These are phyloP conservation scores for Kodamaea laetipori DNA, from an alignment of 805 yeast species.

Conservation along the genomic window DNA sequence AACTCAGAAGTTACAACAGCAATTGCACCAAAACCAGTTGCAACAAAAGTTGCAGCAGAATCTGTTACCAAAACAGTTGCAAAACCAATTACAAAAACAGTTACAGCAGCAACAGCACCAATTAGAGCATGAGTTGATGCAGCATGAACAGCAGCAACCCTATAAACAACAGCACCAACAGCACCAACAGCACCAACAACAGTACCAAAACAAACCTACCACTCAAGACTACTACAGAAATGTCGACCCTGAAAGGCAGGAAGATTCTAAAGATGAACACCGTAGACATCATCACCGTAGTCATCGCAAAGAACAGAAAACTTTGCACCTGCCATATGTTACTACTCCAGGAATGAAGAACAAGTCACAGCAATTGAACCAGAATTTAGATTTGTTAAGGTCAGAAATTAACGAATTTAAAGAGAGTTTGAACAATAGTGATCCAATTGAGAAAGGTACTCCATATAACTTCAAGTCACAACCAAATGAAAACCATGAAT, in stretches of 20 bases:
- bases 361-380: conserved; percentile 40
- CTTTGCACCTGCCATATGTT: conserved; percentile 14
- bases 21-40: conserved; percentile 2
- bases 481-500: conserved; percentile 16
- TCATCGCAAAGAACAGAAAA: conserved; percentile 8
- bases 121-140: conserved; percentile 3
- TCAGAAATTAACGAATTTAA: conserved; percentile 48
- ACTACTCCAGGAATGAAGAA: conserved; percentile 17
- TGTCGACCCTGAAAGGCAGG: neutral
- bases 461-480: conserved; percentile 8
- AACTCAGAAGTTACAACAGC: neutral
- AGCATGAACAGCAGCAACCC: conserved; percentile 4
- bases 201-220: neutral
- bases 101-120: conserved; percentile 3
- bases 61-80: conserved; percentile 2
- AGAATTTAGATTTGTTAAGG: conserved; percentile 42
- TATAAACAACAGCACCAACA: neutral
- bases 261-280: neutral
- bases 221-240: conserved; percentile 4
- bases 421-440: conserved; percentile 38
- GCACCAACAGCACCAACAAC: neutral
- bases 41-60: conserved; percentile 2
- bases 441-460: conserved; percentile 14
- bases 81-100: conserved; percentile 2
- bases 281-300: conserved; percentile 9